Evolutionary conservation across 176 grass and related monocot species (phyloP).

Genomic region (Avena eriantha): DNA sequence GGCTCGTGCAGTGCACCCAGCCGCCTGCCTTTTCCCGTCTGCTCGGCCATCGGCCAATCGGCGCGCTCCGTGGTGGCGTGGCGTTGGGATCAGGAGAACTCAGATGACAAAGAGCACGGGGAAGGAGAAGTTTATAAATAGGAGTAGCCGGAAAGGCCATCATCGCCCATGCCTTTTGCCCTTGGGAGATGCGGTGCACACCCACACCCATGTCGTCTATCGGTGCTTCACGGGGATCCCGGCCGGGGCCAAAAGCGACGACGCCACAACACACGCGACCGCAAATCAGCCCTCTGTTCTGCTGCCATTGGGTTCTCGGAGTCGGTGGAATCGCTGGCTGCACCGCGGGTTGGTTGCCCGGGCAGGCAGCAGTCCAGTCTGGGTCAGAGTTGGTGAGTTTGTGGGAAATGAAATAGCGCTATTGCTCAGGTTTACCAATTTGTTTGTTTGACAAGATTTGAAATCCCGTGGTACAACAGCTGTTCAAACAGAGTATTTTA

Average conservation of each 20-base stretch:
- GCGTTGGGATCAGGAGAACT: neutral
- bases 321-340: neutral
- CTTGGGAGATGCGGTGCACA: neutral
- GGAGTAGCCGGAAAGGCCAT: neutral
- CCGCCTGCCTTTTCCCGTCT: neutral
- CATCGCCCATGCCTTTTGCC: neutral
- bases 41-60: neutral
- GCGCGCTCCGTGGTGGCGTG: neutral
- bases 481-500: neutral
- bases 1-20: neutral
- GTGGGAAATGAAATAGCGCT: too few species aligned
- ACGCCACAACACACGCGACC: neutral
- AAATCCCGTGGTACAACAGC: neutral
- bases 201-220: neutral
- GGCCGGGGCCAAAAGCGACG: neutral
- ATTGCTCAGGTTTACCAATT: neutral
- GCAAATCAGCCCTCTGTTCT: neutral
- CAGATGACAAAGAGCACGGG: neutral
- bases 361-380: neutral
- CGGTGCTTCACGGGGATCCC: slow-evolving; percentile 40
- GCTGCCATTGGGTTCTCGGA: neutral
- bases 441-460: neutral
- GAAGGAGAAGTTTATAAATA: neutral
- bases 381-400: too few species aligned
- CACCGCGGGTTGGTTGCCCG: neutral